phyloP scores from a whole-genome alignment of 306 rosid genomes.

The Medicago lupulina region DNA sequence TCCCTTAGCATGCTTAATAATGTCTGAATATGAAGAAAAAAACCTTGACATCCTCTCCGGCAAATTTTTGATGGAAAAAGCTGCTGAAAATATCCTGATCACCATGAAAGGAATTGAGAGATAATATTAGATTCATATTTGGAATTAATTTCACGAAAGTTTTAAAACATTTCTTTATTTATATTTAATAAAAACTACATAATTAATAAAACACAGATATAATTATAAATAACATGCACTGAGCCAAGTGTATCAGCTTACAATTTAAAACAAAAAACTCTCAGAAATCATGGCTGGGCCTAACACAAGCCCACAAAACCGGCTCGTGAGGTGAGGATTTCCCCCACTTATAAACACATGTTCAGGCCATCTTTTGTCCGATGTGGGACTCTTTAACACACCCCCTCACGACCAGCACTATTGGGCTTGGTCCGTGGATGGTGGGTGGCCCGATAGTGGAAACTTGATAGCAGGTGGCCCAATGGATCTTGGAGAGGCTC shows the following conservation, averaged over 20 bases:
- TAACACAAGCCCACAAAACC: too few species aligned
- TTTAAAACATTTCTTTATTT: conserved; percentile 13
- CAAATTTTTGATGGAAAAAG: conserved; percentile 74
- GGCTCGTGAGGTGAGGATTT: too few species aligned
- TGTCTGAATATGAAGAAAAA: conserved; percentile 25
- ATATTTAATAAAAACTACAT: conserved; percentile 2
- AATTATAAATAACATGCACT: neutral
- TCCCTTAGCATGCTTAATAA: conserved; percentile 24
- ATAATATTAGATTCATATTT: conserved; percentile 37
- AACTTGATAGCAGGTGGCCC: too few species aligned
- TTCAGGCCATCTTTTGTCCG: too few species aligned
- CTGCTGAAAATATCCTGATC: conserved; percentile 66
- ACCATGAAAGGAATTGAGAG: conserved; percentile 42
- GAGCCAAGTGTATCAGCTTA: neutral
- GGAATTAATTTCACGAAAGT: conserved; percentile 6
- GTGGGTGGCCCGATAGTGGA: too few species aligned
- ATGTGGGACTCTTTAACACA: too few species aligned
- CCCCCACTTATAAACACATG: too few species aligned
- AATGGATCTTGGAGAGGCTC: too few species aligned
- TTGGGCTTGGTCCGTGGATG: too few species aligned
- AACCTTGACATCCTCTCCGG: conserved; percentile 96
- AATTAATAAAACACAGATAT: neutral
- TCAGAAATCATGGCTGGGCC: too few species aligned
- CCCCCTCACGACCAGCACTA: too few species aligned
- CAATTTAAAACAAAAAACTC: conserved; percentile 20